Evolutionary conservation across 1,284 basidiomycete species (phyloP), one percentile per base, ranked within the genome.

Genomic region (Stygiomarasmius scandens): DNA sequence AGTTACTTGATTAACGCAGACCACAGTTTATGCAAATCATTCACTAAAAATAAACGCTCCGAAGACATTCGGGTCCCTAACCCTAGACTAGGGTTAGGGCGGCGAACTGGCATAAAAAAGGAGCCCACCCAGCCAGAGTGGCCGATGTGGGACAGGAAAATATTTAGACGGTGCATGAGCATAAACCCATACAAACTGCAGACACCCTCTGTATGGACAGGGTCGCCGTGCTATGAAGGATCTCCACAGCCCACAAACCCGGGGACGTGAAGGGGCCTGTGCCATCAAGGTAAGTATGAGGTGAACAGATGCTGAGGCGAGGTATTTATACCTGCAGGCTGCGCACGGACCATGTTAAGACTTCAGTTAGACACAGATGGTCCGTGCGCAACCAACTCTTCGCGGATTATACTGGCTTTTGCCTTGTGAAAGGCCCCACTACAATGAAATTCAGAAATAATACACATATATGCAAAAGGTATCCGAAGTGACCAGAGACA

Each of bases 261-360:
- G 49, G 49, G 23, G 23, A 56, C 43, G 2, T 56, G 55, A 56
- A 56, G 49, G 55, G 49, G 49, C 49, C 32, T 56, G 55, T 56
- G 55, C 55, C 55, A 51, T 56, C 55, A 56, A 52, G 55, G 55
- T 56, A 56, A 56, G 55, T 52, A 56, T 56, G 55, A 56, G 43
- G 1, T 56, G 44, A 36, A 47, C 2, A n/a, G 11, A 24, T 38
- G 48, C 20, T 19, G n/a, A n/a, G 20, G 16, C 6, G 29, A 1
- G 2, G 24, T 12, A 44, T 56, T 29, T 56, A 56, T 56, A 56
- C 48, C 20, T 14, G 5, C 5, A 25, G 2, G n/a, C 2, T 32
- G 48, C 48, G 54, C 54, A 56, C 54, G 54, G 54, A 44, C 54
- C 54, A 56, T 20, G 4, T 45, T 34, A 34, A 8, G 14, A 14